A percentile compares a stretch with the other conserved stretches of the same genome.
Evolutionary conservation across 495 filamentous ascomycete species (phyloP).

Genomic region (Neurospora sp.): DNA sequence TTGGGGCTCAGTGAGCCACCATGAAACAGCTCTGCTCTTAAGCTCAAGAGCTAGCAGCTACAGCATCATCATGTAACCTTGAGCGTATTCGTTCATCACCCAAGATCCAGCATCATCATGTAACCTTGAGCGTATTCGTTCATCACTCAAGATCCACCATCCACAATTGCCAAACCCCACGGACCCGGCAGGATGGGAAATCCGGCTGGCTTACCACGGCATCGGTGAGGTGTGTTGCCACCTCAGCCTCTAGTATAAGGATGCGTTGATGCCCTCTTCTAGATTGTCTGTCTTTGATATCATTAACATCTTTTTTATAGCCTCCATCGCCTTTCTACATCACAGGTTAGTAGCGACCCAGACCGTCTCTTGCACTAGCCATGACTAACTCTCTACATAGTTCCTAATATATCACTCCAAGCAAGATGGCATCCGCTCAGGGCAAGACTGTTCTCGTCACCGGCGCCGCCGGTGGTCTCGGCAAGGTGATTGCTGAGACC

Average conservation of each 20-base stretch:
- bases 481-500: conserved; percentile 28
- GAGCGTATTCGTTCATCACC: background rate
- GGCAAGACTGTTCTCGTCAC: conserved; percentile 36
- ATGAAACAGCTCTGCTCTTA: background rate
- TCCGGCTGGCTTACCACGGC: background rate
- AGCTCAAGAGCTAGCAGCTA: background rate
- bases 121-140: background rate
- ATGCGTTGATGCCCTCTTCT: background rate
- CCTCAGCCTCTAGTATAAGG: background rate
- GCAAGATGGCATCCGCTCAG: conserved; percentile 13
- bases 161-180: background rate
- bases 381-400: background rate
- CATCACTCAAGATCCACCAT: background rate
- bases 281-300: background rate
- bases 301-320: background rate
- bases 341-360: background rate
- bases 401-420: background rate
- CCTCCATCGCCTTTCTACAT: background rate
- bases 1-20: background rate
- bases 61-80: background rate
- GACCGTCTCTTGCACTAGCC: background rate
- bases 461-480: conserved; percentile 33
- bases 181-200: background rate
- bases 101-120: background rate
- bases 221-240: background rate